Evolutionary conservation across 208 protist genomes (phyloP), one percentile per base, ranked within the genome.

Genomic region (Wallacemonas rigidus): DNA sequence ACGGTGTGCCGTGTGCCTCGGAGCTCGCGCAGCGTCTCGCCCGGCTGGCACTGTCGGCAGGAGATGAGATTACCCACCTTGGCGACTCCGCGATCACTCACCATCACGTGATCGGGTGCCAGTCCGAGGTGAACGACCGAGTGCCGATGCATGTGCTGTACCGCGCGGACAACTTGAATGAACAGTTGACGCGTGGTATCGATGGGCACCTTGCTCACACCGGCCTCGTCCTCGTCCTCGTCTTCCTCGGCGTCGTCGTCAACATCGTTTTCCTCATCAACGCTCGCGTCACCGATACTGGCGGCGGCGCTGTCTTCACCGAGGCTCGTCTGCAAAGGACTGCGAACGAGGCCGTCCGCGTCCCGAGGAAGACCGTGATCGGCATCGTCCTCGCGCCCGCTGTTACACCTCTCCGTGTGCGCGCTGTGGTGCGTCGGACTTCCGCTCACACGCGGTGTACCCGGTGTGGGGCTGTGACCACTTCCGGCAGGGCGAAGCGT

Each of bases 31-130:
- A 86, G 70, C 0, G 80, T 72, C 41, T 81, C 79, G 3, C 86
- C 88, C 11, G 69, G 85, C 61, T 72, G 61, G 47, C 83, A 88
- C 69, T 83, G 82, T 48, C 72, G 86, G 54, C 88, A 92, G 7
- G 86, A 92, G 40, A 94, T 80, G 36, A 96, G 81, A 55, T 89
- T 89, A 45, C 88, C 82, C 41, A 96, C 83, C 55, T 90, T 88
- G 43, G 92, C 80, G 11, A 85, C 74, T 17, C 83, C 87, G 14
- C 75, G 48, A 14, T 92, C 82, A 53, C 80, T 90, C 55, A 95
- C 76, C 67, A 96, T 82, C 15, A 96, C 69, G 80, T 96, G 92
- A 58, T 96, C 92, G 0, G 92, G 92, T 26, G 92, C 92, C 54
- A 96, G 76, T 53, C 92, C 89, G 12, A 83, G 79, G 76, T 96